Base-by-base conservation (phyloP, 202 grass and related monocot genomes). In the Brachypodium distachyon region DNA sequence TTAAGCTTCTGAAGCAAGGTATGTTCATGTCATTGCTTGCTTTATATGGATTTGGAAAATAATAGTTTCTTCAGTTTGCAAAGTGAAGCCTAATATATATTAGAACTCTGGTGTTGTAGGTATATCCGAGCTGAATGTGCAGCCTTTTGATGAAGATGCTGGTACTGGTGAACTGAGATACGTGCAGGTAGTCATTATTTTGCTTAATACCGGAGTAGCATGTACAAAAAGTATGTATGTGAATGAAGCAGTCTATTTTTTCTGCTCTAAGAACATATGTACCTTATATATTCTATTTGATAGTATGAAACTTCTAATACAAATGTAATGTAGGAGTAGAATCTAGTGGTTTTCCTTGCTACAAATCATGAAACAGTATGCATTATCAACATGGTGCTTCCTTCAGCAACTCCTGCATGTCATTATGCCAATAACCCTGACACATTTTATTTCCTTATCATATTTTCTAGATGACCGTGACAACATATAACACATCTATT, bases 401-500 rank as follows among this genome's bases (percentile, higher is more conserved):
- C 49, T 27, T 38, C 34, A 41, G 14, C 51, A 61, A 76, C 53
- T 44, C 42, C 1, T 32, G 27, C 47, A 67, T 55, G 47, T 42
- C 34, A 55, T 50, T 62, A 48, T 61, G 54, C 9, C 47, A 72
- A 43, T 34, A 26, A 70, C 7, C n/a, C 66, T 72, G 34, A 62
- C 26, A 37, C 27, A 49, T 67, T 66, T 70, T 43, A 36, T 80
- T 64, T 62, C 8, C 75, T 65, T 72, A 34, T 57, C 13, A 77
- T 61, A 63, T 73, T 44, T 13, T 60, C 39, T 75, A 94, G 94
- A 97, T 97, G 91, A 82, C 94, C 34, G 87, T 94, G 87, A 97
- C 95, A 48, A 97, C 95, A 55, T 90, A 97, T 69, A 88, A 97
- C 79, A 94, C 95, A 68, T 97, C 95, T 47, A 84, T 97, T 75